Evolutionary conservation across 192 early-diverging fungal genomes (phyloP).

Genomic region (Coemansia biformis): DNA sequence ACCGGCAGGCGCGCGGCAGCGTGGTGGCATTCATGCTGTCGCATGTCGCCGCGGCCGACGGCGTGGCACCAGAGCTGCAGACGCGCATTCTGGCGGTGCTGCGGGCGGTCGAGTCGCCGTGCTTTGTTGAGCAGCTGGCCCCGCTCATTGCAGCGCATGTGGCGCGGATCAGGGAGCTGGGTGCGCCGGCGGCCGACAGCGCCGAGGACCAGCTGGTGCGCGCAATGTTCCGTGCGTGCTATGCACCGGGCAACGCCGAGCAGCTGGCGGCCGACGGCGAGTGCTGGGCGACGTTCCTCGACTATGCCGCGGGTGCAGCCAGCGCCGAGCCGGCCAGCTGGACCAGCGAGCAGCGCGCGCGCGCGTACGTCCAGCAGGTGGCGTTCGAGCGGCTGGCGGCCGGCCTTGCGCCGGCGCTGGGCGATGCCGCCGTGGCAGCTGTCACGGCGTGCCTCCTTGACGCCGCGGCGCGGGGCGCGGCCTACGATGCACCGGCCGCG

Average conservation of each 20-base stretch:
- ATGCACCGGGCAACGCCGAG: constrained; percentile 7
- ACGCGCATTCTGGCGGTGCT: constrained; percentile 16
- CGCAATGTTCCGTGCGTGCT: constrained; percentile 26
- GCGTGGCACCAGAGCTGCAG: constrained; percentile 39
- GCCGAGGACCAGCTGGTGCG: constrained; percentile 23
- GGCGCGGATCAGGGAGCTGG: constrained; percentile 5
- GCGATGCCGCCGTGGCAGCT: constrained; percentile 1
- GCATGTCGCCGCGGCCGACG: constrained; percentile 50
- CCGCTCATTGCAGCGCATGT: constrained; percentile 17
- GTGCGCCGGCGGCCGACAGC: constrained; percentile 10
- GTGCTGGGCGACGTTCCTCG: constrained; percentile 25
- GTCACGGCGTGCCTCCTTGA: constrained; percentile 25
- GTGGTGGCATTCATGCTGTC: constrained; percentile 53
- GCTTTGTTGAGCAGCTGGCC: constrained; percentile 26
- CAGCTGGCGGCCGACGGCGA: constrained; percentile 6
- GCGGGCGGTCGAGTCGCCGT: constrained; percentile 5
- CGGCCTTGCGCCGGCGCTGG: constrained; percentile 13
- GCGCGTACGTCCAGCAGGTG: constrained; percentile 37
- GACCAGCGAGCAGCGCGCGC: constrained; percentile 3
- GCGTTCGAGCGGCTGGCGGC: constrained; percentile 28
- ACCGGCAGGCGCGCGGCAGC: constrained; percentile 33
- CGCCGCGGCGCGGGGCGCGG: constrained; percentile 20
- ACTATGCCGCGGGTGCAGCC: constrained; percentile 12
- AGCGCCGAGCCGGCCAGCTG: neutral
- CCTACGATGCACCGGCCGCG: constrained; percentile 13